A percentile compares a stretch with the other conserved stretches of the same genome.
These are phyloP conservation scores for Cymbopogon citratus DNA, from an alignment of 176 grass and related monocot species.

Conservation along the genomic window DNA sequence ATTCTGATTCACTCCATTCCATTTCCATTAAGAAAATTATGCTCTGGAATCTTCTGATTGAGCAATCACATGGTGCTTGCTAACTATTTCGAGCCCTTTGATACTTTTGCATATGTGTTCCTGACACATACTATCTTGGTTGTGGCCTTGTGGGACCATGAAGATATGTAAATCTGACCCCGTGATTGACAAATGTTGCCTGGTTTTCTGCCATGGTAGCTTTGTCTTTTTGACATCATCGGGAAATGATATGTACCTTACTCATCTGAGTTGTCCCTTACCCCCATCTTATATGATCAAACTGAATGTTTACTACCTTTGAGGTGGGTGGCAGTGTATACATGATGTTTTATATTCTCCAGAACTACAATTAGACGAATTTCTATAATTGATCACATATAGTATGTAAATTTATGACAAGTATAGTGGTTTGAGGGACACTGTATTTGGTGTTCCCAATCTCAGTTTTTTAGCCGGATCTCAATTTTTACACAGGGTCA, in stretches of 20 bases:
- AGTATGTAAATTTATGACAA: background rate
- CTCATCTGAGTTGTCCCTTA: slow-evolving; percentile 77
- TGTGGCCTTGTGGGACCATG: slow-evolving; percentile 37
- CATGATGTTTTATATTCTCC: background rate
- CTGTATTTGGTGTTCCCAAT: background rate
- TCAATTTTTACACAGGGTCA: background rate
- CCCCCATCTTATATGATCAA: background rate
- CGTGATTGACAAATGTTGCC: slow-evolving; percentile 40
- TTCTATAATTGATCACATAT: background rate
- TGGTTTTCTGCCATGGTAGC: slow-evolving; percentile 44
- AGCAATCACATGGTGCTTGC: background rate
- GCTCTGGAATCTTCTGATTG: background rate
- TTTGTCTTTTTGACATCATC: slow-evolving; percentile 33
- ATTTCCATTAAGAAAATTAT: slow-evolving; percentile 20
- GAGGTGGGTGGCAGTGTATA: background rate
- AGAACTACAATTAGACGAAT: background rate
- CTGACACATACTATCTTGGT: background rate
- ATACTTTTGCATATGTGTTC: background rate
- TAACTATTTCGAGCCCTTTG: background rate
- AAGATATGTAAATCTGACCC: slow-evolving; percentile 55
- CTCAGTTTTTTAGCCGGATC: background rate
- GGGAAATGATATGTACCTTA: slow-evolving; percentile 64
- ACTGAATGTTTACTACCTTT: background rate
- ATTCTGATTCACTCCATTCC: slow-evolving; percentile 54
- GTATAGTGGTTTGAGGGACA: background rate